Percentiles rank a stretch among this genome's conserved stretches.
These are phyloP conservation scores for Lanmaoa pseudosensibilis DNA, from an alignment of 768 basidiomycete species.

Conservation along the genomic window DNA sequence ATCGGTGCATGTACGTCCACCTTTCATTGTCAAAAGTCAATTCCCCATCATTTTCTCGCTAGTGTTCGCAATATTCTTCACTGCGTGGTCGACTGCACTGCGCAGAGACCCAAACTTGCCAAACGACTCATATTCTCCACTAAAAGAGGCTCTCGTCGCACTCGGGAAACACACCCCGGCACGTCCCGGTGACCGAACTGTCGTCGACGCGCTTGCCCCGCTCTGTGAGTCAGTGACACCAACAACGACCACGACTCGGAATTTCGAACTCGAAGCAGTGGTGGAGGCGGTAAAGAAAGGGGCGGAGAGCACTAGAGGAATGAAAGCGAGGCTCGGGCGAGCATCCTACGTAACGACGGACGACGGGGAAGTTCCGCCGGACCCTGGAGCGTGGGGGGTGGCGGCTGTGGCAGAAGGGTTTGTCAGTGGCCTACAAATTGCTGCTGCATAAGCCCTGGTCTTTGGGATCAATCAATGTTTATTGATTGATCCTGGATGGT, in stretches of 20 bases:
- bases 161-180: slow-evolving; percentile 49
- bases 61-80: slow-evolving; percentile 49
- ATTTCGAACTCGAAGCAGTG: background rate
- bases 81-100: slow-evolving; percentile 33
- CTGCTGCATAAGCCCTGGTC: background rate
- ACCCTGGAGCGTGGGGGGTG: slow-evolving; percentile 60
- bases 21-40: slow-evolving; percentile 4
- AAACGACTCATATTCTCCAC: slow-evolving; percentile 6
- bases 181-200: slow-evolving; percentile 53
- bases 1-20: slow-evolving; percentile 48
- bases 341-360: slow-evolving; percentile 47
- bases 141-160: slow-evolving; percentile 30
- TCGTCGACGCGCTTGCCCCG: slow-evolving; percentile 53
- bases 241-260: background rate
- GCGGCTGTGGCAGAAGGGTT: slow-evolving; percentile 43
- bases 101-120: background rate
- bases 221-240: slow-evolving; percentile 36
- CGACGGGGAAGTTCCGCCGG: slow-evolving; percentile 40
- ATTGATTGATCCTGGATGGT: too few species aligned
- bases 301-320: slow-evolving; percentile 47
- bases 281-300: slow-evolving; percentile 41
- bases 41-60: background rate
- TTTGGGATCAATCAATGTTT: too few species aligned
- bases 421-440: slow-evolving; percentile 12
- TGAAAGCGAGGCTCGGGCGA: slow-evolving; percentile 48